phyloP scores from a whole-genome alignment of 2,329 filamentous ascomycete species.

The Fusarium illudens region DNA sequence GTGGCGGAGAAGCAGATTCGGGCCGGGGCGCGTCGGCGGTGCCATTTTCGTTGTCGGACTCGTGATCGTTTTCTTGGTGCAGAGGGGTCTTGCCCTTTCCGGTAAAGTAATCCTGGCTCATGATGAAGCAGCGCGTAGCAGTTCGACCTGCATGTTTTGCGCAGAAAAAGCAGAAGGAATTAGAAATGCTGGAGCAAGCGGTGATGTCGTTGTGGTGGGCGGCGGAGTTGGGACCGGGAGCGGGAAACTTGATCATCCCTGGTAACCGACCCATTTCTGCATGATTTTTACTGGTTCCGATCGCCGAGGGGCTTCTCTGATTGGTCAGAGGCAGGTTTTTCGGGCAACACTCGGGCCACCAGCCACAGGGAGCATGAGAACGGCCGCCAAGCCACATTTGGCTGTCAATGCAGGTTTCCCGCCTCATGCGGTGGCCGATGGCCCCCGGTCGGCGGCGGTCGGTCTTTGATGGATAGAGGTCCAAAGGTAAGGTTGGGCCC shows the following conservation, averaged over 20 bases:
- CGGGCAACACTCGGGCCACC: slow-evolving; percentile 25
- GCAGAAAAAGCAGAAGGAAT: slow-evolving; percentile 17
- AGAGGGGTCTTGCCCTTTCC: slow-evolving; percentile 62
- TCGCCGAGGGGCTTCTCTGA: slow-evolving; percentile 38
- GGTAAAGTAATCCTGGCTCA: slow-evolving; percentile 68
- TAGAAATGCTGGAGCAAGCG: slow-evolving; percentile 20
- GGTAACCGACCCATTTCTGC: slow-evolving; percentile 39
- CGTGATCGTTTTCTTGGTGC: slow-evolving; percentile 43
- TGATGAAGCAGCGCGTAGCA: slow-evolving; percentile 47
- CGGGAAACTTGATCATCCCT: slow-evolving; percentile 36
- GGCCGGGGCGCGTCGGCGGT: slow-evolving; percentile 36
- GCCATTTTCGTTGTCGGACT: slow-evolving; percentile 36
- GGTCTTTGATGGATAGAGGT: neutral
- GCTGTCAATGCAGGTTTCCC: neutral
- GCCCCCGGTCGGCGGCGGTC: too few relatives aligned
- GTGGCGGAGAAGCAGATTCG: slow-evolving; percentile 38
- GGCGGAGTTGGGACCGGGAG: slow-evolving; percentile 31
- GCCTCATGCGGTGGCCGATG: too few relatives aligned
- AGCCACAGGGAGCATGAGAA: slow-evolving; percentile 22
- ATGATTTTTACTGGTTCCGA: slow-evolving; percentile 46
- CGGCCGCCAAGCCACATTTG: slow-evolving; percentile 13
- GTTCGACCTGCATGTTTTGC: slow-evolving; percentile 48
- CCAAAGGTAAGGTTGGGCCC: slow-evolving; percentile 13
- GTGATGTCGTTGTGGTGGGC: slow-evolving; percentile 34
- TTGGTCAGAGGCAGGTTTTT: slow-evolving; percentile 35